A percentile compares a stretch with the other conserved stretches of the same genome.
phyloP scores from a whole-genome alignment of 352 stramenopile genomes.

The Plasmopara halstedii region DNA sequence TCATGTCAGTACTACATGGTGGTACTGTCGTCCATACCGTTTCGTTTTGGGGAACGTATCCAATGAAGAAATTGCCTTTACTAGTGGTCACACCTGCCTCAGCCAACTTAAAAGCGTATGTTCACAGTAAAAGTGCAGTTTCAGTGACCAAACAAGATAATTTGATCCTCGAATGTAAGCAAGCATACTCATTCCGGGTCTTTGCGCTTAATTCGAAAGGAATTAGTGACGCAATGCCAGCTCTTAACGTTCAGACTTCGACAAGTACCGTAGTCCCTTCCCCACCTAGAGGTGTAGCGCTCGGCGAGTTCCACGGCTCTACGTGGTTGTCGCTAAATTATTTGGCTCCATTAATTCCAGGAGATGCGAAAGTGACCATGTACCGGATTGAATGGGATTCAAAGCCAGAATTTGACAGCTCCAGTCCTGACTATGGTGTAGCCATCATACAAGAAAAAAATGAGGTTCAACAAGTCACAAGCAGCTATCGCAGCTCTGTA shows the following conservation, averaged over 20 bases:
- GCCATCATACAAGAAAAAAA: constrained; percentile 79
- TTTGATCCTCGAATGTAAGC: constrained; percentile 44
- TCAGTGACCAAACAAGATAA: constrained; percentile 39
- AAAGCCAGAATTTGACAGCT: constrained; percentile 70
- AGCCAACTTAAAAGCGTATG: constrained; percentile 16
- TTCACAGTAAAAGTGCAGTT: constrained; percentile 43
- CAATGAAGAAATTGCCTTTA: constrained; percentile 38
- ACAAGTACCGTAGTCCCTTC: constrained; percentile 59
- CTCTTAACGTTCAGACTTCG: constrained; percentile 33
- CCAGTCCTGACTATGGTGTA: constrained; percentile 73
- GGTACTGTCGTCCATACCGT: constrained; percentile 62
- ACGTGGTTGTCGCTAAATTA: constrained; percentile 82
- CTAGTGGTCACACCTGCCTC: constrained; percentile 19
- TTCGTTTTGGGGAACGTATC: constrained; percentile 80
- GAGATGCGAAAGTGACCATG: constrained; percentile 83
- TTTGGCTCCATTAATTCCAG: constrained; percentile 74
- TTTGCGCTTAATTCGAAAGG: constrained; percentile 40
- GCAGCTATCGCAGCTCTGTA: constrained; percentile 53
- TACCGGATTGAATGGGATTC: constrained; percentile 92
- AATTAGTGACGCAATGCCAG: constrained; percentile 28
- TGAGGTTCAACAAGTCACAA: constrained; percentile 89
- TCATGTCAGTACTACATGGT: constrained; percentile 22
- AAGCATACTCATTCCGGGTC: constrained; percentile 42
- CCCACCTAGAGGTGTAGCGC: constrained; percentile 57
- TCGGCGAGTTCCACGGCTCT: constrained; percentile 71